These are phyloP conservation scores for Cladosporium sp. DNA, from an alignment of 2,329 filamentous ascomycete genomes.

Conservation along the genomic window DNA sequence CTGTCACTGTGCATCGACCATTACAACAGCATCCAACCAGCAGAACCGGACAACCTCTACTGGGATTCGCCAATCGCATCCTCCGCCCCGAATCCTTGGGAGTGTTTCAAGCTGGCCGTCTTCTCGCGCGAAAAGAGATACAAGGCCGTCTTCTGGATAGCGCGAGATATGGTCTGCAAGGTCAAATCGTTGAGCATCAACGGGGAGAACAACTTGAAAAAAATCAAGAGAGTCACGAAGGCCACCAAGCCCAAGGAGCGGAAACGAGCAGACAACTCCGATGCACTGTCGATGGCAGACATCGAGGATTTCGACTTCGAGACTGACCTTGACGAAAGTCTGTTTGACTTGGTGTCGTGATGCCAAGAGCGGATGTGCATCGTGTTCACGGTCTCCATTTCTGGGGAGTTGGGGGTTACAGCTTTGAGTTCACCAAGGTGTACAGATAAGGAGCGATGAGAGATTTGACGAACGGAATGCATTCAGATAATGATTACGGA, in stretches of 20 bases:
- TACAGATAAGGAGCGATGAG: too few species aligned
- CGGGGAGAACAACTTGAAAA: neutral
- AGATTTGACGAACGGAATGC: too few species aligned
- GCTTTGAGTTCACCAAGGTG: too few species aligned
- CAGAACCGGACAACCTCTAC: neutral
- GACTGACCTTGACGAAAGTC: neutral
- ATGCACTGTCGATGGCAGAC: neutral
- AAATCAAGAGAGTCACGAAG: neutral
- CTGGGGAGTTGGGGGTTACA: too few species aligned
- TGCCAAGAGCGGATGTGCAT: neutral
- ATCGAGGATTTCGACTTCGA: neutral
- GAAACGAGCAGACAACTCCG: neutral
- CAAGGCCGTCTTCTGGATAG: constrained; percentile 3
- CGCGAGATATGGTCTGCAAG: constrained; percentile 1
- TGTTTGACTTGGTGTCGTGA: neutral
- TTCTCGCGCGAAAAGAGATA: constrained; percentile 18
- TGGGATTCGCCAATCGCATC: neutral
- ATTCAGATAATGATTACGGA: too few species aligned
- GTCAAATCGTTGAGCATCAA: constrained; percentile 5
- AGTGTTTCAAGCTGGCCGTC: constrained; percentile 17
- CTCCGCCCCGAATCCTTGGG: neutral
- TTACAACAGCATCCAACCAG: neutral
- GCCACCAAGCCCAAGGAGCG: neutral
- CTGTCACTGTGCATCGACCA: neutral
- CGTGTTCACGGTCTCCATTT: too few species aligned